These are phyloP conservation scores for Gleditsia sinensis DNA, from an alignment of 306 rosid genomes.

Conservation along the genomic window DNA sequence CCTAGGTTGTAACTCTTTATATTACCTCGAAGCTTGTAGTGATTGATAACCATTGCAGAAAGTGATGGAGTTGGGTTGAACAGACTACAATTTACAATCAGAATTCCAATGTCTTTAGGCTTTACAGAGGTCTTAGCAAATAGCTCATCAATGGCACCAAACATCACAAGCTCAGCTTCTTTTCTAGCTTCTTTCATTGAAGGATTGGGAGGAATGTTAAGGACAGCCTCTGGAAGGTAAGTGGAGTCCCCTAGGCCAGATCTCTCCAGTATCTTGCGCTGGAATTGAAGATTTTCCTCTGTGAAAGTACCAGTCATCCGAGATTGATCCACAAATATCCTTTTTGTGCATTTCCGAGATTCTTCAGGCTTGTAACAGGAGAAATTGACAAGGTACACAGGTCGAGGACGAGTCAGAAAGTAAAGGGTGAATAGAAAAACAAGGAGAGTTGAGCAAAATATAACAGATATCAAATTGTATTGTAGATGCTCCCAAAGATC, in stretches of 20 bases:
- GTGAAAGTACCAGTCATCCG: slow-evolving; percentile 60
- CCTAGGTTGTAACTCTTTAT: slow-evolving; percentile 77
- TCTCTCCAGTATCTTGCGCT: slow-evolving; percentile 84
- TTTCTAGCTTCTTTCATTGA: slow-evolving; percentile 92
- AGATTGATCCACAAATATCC: slow-evolving; percentile 76
- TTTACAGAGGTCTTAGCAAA: too few relatives aligned
- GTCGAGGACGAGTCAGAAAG: slow-evolving; percentile 76
- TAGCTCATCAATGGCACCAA: too few relatives aligned
- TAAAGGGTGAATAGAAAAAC: slow-evolving; percentile 78
- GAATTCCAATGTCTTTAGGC: too few relatives aligned
- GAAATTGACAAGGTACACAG: slow-evolving; percentile 80
- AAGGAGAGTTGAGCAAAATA: slow-evolving; percentile 74
- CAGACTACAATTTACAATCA: too few relatives aligned
- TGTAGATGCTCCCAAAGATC: slow-evolving; percentile 88
- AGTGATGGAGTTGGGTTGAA: too few relatives aligned
- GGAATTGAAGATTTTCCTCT: slow-evolving; percentile 71
- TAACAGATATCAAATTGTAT: slow-evolving; percentile 67
- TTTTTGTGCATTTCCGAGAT: slow-evolving; percentile 70
- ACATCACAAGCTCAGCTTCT: slow-evolving; percentile 88
- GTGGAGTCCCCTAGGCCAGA: slow-evolving; percentile 86
- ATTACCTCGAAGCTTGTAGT: slow-evolving; percentile 88
- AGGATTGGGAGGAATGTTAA: slow-evolving; percentile 88
- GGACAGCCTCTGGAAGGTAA: slow-evolving; percentile 88
- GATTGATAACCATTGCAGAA: slow-evolving; percentile 86
- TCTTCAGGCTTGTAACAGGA: slow-evolving; percentile 92